Evolutionary conservation across 1,284 basidiomycete species (phyloP).

Genomic region (Sanghuangporus baumii): DNA sequence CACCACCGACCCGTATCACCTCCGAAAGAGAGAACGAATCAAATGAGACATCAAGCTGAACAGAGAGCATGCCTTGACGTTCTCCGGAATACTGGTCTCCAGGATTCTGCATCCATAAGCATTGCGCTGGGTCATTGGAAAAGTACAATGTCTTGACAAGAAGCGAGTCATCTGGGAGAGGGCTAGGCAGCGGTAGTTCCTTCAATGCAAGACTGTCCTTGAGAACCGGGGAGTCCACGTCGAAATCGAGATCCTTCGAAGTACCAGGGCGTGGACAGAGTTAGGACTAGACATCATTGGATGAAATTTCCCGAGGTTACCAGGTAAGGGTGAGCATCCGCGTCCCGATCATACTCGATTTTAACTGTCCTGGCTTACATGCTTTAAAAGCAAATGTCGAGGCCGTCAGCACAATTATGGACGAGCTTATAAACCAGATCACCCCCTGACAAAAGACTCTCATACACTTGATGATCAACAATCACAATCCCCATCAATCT

Average conservation of each 20-base stretch:
- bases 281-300: neutral
- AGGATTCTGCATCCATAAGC: conserved; percentile 18
- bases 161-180: conserved; percentile 11
- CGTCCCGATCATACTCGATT: neutral
- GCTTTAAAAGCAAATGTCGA: neutral
- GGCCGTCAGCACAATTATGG: neutral
- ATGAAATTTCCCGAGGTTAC: neutral
- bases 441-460: no score
- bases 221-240: conserved; percentile 1
- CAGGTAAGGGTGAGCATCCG: neutral
- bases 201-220: conserved; percentile 7
- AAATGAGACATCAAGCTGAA: conserved; percentile 24
- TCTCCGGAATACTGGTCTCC: conserved; percentile 12
- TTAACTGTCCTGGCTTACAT: neutral
- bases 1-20: conserved; percentile 22
- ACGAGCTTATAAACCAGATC: neutral
- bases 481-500: no score
- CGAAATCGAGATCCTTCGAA: conserved; percentile 7
- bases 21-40: conserved; percentile 20
- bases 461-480: no score
- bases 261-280: neutral
- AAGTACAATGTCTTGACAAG: conserved; percentile 15
- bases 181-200: conserved; percentile 1
- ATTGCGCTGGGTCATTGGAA: conserved; percentile 19
- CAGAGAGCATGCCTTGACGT: conserved; percentile 19